Evolutionary conservation across 2,329 filamentous ascomycete genomes (phyloP).

Genomic region (Ceratocystis diversiconidia): DNA sequence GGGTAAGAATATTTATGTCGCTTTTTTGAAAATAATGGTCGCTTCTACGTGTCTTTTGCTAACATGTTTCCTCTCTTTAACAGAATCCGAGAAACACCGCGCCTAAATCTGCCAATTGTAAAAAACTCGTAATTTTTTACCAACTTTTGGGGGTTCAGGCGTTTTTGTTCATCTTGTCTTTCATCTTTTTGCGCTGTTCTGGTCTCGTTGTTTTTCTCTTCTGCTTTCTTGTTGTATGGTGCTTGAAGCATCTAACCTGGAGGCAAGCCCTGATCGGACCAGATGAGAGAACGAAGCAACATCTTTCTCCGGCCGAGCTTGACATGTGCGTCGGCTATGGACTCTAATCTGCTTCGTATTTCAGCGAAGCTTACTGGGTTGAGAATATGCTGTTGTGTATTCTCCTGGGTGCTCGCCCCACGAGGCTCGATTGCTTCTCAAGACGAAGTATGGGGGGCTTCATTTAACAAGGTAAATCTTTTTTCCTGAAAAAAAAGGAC

Average conservation of each 20-base stretch:
- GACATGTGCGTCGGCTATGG: neutral
- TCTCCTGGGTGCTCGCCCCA: neutral
- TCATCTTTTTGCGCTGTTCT: slow-evolving; percentile 13
- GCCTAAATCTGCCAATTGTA: slow-evolving; percentile 23
- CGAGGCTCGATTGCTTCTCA: neutral
- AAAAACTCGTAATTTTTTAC: slow-evolving; percentile 1
- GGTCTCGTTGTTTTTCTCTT: neutral
- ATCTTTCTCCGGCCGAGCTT: neutral
- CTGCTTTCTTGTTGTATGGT: neutral
- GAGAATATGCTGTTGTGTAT: slow-evolving; percentile 1
- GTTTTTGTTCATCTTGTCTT: slow-evolving; percentile 17
- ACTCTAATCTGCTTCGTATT: neutral
- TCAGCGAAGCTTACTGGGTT: neutral
- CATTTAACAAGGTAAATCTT: slow-evolving; percentile 1
- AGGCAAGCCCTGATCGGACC: neutral
- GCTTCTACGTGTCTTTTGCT: neutral
- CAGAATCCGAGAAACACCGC: slow-evolving; percentile 35
- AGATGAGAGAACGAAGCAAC: neutral
- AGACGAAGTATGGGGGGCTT: neutral
- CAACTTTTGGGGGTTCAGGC: slow-evolving; percentile 15
- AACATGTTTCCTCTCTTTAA: slow-evolving; percentile 19
- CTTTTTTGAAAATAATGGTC: neutral
- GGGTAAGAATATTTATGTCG: slow-evolving; percentile 40
- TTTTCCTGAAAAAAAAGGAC: neutral
- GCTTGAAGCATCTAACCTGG: neutral